These are phyloP conservation scores for Solanum ossicruentum DNA, from an alignment of 257 asterid genomes.

Conservation along the genomic window DNA sequence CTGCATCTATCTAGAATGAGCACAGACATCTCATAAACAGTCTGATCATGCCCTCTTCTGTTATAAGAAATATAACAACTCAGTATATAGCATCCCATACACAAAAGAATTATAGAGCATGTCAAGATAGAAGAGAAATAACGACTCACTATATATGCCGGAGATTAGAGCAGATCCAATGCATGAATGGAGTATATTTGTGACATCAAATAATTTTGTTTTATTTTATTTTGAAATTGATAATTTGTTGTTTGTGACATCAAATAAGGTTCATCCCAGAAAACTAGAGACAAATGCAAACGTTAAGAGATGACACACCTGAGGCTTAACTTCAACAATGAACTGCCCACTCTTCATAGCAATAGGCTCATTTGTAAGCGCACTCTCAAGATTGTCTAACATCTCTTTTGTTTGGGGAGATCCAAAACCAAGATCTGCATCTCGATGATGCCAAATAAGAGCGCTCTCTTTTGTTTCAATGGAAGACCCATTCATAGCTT, in stretches of 20 bases:
- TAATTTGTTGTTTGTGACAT: not conserved
- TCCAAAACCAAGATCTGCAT: constrained; percentile 41
- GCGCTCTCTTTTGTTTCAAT: constrained; percentile 40
- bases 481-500: constrained; percentile 38
- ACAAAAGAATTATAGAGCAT: not conserved
- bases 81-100: not conserved
- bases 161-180: not conserved
- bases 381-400: constrained; percentile 41
- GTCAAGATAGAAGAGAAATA: not conserved
- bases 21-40: not conserved
- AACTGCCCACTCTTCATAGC: constrained; percentile 36
- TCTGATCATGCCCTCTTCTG: not conserved
- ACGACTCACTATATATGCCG: not conserved
- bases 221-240: too few relatives aligned
- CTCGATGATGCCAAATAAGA: constrained; percentile 36
- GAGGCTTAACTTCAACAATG: constrained; percentile 45
- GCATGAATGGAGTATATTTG: not conserved
- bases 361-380: constrained; percentile 37
- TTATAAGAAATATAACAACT: not conserved
- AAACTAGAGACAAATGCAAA: not conserved
- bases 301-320: constrained; percentile 11
- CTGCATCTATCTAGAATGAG: not conserved
- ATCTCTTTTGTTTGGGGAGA: constrained; percentile 41
- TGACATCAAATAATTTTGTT: not conserved
- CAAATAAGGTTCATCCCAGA: not conserved